phyloP scores from a whole-genome alignment of 441 rosid genomes.

The Rhodomyrtus psidioides region DNA sequence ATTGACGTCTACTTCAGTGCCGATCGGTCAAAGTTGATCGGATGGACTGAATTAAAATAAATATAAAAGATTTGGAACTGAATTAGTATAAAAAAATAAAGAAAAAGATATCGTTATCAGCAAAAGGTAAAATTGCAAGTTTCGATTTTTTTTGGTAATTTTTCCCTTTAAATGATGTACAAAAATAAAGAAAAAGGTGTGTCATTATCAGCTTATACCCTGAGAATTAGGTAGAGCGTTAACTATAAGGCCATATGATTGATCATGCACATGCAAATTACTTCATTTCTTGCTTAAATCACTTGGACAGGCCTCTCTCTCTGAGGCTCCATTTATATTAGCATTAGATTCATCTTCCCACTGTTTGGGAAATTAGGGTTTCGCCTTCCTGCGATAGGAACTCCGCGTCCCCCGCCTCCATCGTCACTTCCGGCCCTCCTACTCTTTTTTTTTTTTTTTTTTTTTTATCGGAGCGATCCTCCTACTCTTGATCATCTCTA shows the following conservation, averaged over 20 bases:
- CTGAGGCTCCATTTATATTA: neutral
- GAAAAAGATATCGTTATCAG: too few species aligned
- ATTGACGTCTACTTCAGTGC: too few species aligned
- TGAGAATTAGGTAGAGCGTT: neutral
- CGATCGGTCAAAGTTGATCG: too few species aligned
- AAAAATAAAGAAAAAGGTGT: neutral
- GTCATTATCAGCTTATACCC: neutral
- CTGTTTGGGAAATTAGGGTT: neutral
- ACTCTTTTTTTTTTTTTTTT: too few species aligned
- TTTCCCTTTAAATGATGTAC: neutral
- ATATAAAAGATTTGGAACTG: too few species aligned
- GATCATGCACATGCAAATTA: neutral
- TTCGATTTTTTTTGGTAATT: too few species aligned
- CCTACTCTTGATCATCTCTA: neutral
- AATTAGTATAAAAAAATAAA: too few species aligned
- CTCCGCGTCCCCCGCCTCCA: neutral
- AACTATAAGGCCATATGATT: neutral
- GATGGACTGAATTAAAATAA: too few species aligned
- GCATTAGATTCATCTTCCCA: too few species aligned
- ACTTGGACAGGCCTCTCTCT: neutral
- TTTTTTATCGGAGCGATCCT: too few species aligned
- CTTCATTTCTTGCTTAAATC: neutral
- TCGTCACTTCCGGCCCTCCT: neutral
- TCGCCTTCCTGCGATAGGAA: neutral
- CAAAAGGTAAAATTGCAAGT: too few species aligned